Base-by-base conservation (phyloP, 1,139 yeast genomes). In the Blastobotrys ciferrii region DNA sequence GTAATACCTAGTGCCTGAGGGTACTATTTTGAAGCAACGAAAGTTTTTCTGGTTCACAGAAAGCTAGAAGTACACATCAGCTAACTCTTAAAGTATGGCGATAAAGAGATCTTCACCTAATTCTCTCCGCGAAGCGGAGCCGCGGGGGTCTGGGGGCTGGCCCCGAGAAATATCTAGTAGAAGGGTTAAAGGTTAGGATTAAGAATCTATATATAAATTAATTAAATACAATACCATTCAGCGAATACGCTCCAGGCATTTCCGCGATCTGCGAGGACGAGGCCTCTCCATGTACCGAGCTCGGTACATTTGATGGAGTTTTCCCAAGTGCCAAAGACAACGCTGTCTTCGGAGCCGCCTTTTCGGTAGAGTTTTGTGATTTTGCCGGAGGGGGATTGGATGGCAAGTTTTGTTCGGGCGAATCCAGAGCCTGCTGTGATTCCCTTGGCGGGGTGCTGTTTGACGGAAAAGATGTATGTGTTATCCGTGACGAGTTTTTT, bases 201-300 rank as follows among this genome's bases (percentile, higher is more conserved):
- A 36, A 36, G 18, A 36, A 36, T 36, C 19, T 17, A n/a, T 33
- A 33, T 14, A 47, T 50, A 49, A 48, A 52, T 53, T 60, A 48
- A 52, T 53, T 60, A 72, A 33, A 64, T 58, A 64, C 94, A 85
- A 41, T 75, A 75, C 98, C 98, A 92, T 66, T 88, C 96, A 9
- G 95, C 91, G 68, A 87, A 88, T 4, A 87, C 89, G 60, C 89
- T 85, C 91, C 96, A 87, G 49, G 92, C 84, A 53, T 78, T 77
- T 2, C 89, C 89, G 44, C 83, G 78, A 58, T 87, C 94, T 6
- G 91, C 84, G 43, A 86, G 78, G 0, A 87, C 88, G 46, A 91
- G 75, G 1, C 92, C 94, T 47, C 91, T 76, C 85, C 96, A 92
- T 25, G 76, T 66, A 2, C 98, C 98, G 1, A 71, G 65, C 62